phyloP scores from a whole-genome alignment of 345 rosid genomes.

The Rhizophora apiculata region DNA sequence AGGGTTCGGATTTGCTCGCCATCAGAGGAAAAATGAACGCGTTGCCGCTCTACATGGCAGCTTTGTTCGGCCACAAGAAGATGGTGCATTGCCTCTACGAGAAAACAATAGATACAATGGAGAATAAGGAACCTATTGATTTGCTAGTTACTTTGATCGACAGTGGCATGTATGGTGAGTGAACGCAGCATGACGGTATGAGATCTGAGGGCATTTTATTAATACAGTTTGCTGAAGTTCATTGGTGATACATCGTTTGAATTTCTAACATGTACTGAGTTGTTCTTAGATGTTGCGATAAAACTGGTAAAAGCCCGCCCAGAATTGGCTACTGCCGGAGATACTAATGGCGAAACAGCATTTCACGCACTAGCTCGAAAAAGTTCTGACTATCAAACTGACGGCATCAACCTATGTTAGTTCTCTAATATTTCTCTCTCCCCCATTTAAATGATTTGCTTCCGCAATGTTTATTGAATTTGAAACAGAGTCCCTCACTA shows the following conservation, averaged over 20 bases:
- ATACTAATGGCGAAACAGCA: conserved; percentile 11
- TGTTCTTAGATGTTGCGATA: conserved; percentile 13
- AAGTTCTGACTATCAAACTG: conserved; percentile 1
- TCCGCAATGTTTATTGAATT: no score
- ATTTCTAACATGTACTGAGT: background rate
- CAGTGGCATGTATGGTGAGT: background rate
- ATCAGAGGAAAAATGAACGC: conserved; percentile 9
- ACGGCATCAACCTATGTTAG: conserved; percentile 27
- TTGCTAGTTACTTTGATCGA: conserved; percentile 10
- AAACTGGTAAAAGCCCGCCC: conserved; percentile 7
- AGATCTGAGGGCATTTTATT: no score
- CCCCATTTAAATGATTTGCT: no score
- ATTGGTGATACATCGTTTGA: background rate
- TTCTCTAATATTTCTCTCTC: conserved; percentile 2
- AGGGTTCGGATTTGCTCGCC: background rate
- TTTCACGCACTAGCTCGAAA: conserved; percentile 20
- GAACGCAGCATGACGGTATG: no score
- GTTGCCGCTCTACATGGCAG: conserved; percentile 18
- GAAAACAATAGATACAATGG: background rate
- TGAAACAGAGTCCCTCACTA: no score
- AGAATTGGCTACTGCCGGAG: conserved; percentile 13
- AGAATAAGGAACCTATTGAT: background rate
- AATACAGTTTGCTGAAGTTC: background rate
- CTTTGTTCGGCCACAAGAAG: conserved; percentile 10
- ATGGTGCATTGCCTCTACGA: conserved; percentile 18